Evolutionary conservation across 2,329 filamentous ascomycete species (phyloP).

Genomic region (Elsinoe arachidis): DNA sequence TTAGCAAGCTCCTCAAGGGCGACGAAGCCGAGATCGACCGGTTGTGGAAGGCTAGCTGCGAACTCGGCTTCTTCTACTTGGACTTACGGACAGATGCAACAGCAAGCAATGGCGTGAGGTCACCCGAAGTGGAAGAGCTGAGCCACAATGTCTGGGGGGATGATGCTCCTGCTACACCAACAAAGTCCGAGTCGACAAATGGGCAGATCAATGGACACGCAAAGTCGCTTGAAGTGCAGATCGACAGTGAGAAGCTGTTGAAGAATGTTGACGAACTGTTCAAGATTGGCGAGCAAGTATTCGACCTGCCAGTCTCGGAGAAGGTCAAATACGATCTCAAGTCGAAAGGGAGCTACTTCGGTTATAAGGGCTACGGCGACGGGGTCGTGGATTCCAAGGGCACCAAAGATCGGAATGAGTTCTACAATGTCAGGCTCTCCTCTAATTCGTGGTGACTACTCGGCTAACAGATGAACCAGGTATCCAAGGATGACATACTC

Average conservation of each 20-base stretch:
- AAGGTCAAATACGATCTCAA: constrained; percentile 49
- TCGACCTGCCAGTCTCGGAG: constrained; percentile 41
- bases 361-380: constrained; percentile 39
- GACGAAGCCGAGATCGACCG: constrained; percentile 28
- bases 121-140: constrained; percentile 4
- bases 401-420: constrained; percentile 44
- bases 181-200: not conserved
- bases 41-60: constrained; percentile 33
- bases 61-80: constrained; percentile 51
- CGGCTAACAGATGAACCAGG: constrained; percentile 20
- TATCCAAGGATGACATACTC: constrained; percentile 47
- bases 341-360: constrained; percentile 43
- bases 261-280: constrained; percentile 40
- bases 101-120: not conserved
- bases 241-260: constrained; percentile 34
- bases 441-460: not conserved
- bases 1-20: constrained; percentile 27
- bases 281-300: constrained; percentile 37
- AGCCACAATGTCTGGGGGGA: constrained; percentile 5
- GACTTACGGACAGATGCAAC: constrained; percentile 32
- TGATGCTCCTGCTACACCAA: not conserved
- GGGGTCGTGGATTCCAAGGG: constrained; percentile 41
- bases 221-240: not conserved
- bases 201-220: not conserved
- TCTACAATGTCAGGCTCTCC: constrained; percentile 41